Conservation (phyloP, 164 flowering plant genomes). For the Tinospora cordifolia region DNA sequence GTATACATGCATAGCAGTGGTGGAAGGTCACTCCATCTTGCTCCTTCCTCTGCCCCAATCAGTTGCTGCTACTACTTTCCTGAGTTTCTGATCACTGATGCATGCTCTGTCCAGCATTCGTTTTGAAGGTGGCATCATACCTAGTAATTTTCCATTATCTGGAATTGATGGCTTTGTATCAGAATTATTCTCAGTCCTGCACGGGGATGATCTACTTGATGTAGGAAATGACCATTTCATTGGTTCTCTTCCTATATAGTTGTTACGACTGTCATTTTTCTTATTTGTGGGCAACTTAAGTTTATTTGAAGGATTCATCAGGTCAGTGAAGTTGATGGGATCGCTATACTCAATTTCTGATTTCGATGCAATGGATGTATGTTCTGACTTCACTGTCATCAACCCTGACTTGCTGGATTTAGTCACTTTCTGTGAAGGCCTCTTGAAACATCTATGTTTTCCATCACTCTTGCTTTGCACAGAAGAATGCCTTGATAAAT, state of each 20-base stretch:
- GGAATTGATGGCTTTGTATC: slow-evolving; percentile 28
- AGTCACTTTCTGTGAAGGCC: slow-evolving; percentile 44
- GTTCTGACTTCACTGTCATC: slow-evolving; percentile 30
- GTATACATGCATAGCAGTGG: background rate
- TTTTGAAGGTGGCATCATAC: too few species aligned
- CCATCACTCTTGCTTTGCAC: slow-evolving; percentile 25
- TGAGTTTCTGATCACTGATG: too few species aligned
- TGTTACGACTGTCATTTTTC: slow-evolving; percentile 26
- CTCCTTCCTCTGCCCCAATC: slow-evolving; percentile 39
- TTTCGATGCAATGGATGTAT: slow-evolving; percentile 10
- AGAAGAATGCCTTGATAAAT: slow-evolving; percentile 32
- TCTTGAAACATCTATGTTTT: slow-evolving; percentile 40
- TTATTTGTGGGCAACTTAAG: slow-evolving; percentile 28
- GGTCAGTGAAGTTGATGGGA: slow-evolving; percentile 16
- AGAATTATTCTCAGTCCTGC: slow-evolving; percentile 26
- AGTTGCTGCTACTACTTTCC: slow-evolving; percentile 31
- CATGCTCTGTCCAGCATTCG: too few species aligned
- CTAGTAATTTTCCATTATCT: slow-evolving; percentile 26
- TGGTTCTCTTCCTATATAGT: slow-evolving; percentile 27
- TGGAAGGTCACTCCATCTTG: slow-evolving; percentile 18
- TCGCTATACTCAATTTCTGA: slow-evolving; percentile 14
- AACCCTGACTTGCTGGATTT: slow-evolving; percentile 46
- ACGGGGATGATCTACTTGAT: slow-evolving; percentile 52
- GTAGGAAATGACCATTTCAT: slow-evolving; percentile 41
- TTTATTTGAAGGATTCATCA: slow-evolving; percentile 35